Conservation (phyloP, 2,329 filamentous ascomycete species). For the Lachnellula hyalina region DNA sequence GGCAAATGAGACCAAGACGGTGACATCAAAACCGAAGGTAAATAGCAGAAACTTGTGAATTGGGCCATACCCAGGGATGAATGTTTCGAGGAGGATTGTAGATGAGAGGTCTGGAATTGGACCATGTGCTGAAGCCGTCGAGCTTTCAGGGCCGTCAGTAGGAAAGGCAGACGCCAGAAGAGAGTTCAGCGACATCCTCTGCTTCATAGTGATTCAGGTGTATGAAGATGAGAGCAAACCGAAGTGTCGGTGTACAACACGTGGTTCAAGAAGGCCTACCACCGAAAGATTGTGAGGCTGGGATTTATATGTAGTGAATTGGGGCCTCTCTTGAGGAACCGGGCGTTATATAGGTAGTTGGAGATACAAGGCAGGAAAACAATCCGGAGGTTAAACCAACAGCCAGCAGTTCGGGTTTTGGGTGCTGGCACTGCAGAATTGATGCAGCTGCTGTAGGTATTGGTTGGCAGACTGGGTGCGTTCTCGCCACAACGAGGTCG, state of each 20-base stretch:
- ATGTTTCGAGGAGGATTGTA: constrained; percentile 26
- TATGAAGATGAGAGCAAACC: constrained; percentile 1
- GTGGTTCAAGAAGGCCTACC: not conserved
- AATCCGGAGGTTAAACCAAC: not conserved
- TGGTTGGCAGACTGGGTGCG: not conserved
- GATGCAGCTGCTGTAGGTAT: constrained; percentile 4
- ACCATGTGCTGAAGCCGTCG: constrained; percentile 5
- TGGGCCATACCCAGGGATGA: constrained; percentile 30
- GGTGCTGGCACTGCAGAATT: constrained; percentile 6
- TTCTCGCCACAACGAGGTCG: not conserved
- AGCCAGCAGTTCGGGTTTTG: not conserved
- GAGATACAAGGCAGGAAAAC: not conserved
- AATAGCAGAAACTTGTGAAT: constrained; percentile 28
- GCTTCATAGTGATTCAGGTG: constrained; percentile 10
- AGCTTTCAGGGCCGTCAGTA: constrained; percentile 4
- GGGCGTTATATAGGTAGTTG: not conserved
- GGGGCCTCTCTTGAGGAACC: not conserved
- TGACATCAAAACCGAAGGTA: constrained; percentile 28
- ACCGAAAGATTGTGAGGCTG: not conserved
- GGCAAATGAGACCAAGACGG: constrained; percentile 25
- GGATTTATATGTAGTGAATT: not conserved
- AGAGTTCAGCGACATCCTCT: constrained; percentile 11
- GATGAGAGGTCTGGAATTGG: constrained; percentile 12
- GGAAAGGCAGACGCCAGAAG: constrained; percentile 18
- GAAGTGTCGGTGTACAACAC: not conserved